Percentiles rank a stretch among this genome's conserved stretches.
Evolutionary conservation across 2,329 filamentous ascomycete genomes (phyloP).

Genomic region (Aspergillus latus): DNA sequence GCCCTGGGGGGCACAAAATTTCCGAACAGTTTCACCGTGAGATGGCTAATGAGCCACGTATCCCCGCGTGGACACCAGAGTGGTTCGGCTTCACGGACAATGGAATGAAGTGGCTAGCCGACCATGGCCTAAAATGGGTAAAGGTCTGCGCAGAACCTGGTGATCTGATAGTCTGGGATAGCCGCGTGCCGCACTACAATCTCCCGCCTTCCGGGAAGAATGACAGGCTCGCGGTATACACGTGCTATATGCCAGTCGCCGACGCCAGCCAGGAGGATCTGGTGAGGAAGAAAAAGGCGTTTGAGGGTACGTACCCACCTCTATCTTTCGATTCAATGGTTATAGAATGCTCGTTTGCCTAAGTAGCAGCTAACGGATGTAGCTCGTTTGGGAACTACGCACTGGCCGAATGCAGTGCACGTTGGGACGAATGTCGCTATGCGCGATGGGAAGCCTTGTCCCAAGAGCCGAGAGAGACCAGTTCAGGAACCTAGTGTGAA

Average conservation of each 20-base stretch:
- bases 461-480: conserved; percentile 38
- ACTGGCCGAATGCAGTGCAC: conserved; percentile 36
- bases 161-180: conserved; percentile 47
- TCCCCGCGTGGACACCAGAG: conserved; percentile 30
- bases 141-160: conserved; percentile 47
- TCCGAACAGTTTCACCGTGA: conserved; percentile 34
- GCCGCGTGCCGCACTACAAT: conserved; percentile 42
- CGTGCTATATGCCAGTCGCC: conserved; percentile 43
- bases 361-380: neutral
- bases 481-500: conserved; percentile 41
- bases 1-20: conserved; percentile 30
- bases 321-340: neutral
- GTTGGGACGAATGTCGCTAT: conserved; percentile 23
- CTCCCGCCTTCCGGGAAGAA: conserved; percentile 32
- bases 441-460: conserved; percentile 23
- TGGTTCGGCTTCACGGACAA: conserved; percentile 33
- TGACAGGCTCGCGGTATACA: conserved; percentile 40
- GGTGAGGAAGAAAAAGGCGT: conserved; percentile 44
- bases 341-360: neutral
- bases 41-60: conserved; percentile 31
- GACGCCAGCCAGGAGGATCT: conserved; percentile 45
- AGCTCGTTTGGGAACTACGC: conserved; percentile 41
- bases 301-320: conserved; percentile 26
- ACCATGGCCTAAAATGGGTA: conserved; percentile 29
- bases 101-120: conserved; percentile 36